These are phyloP conservation scores for Hygrophorus russula DNA, from an alignment of 768 basidiomycete species.

Conservation along the genomic window DNA sequence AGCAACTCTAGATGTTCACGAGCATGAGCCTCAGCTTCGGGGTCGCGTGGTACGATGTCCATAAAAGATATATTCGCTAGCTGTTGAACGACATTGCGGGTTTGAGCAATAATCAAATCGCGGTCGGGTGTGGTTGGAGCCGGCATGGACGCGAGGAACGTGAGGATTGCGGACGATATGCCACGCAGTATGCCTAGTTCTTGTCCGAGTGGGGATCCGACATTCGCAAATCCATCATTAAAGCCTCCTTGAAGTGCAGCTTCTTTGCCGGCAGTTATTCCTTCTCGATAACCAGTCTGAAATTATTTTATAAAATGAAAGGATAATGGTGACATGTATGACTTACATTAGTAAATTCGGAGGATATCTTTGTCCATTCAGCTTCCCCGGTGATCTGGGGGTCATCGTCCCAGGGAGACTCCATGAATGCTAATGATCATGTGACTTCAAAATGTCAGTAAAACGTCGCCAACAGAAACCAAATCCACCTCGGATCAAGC, in stretches of 20 bases:
- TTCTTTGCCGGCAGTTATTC: constrained; percentile 89
- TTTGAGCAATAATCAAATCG: constrained; percentile 22
- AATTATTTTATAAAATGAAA: constrained; percentile 1
- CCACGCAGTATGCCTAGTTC: constrained; percentile 75
- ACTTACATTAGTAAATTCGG: constrained; percentile 60
- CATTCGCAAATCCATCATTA: constrained; percentile 66
- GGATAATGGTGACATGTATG: neutral
- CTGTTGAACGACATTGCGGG: constrained; percentile 40
- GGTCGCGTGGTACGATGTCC: constrained; percentile 65
- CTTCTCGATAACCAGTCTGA: constrained; percentile 93
- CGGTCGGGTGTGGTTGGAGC: neutral
- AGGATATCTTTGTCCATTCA: constrained; percentile 61
- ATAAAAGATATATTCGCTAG: constrained; percentile 54
- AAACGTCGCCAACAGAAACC: no score
- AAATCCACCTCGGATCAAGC: no score
- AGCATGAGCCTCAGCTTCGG: constrained; percentile 72
- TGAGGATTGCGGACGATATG: constrained; percentile 46
- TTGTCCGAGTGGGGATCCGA: constrained; percentile 66
- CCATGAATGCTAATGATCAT: neutral
- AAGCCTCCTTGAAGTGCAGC: constrained; percentile 82
- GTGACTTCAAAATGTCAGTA: neutral
- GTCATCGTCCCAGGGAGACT: constrained; percentile 44
- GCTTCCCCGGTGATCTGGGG: constrained; percentile 25
- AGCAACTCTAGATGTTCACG: constrained; percentile 46
- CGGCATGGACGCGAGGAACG: constrained; percentile 33